Evolutionary conservation across 257 asterid genomes (phyloP).

Genomic region (Anisodus tanguticus): DNA sequence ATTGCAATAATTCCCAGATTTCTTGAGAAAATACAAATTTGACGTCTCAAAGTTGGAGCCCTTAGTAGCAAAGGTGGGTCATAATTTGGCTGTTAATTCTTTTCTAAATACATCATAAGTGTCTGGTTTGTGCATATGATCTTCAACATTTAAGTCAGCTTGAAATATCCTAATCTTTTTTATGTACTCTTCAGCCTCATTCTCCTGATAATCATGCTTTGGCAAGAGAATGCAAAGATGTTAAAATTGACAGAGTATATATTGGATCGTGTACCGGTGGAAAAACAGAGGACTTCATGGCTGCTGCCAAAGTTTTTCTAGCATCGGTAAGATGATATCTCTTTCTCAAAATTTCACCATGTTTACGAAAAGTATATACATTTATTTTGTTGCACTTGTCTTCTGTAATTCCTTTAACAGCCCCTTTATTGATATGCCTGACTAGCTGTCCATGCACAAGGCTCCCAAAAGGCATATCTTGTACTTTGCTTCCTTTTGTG

Average conservation of each 20-base stretch:
- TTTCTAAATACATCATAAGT: background rate
- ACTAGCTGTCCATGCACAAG: background rate
- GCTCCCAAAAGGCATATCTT: background rate
- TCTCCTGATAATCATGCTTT: constrained; percentile 97
- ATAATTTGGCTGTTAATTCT: background rate
- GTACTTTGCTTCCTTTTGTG: background rate
- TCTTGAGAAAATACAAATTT: constrained; percentile 75
- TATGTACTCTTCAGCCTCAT: constrained; percentile 67
- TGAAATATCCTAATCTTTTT: background rate
- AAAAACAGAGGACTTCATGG: constrained; percentile 95
- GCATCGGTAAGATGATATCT: constrained; percentile 64
- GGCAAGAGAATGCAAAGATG: constrained; percentile 95
- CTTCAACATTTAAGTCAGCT: background rate
- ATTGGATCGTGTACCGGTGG: constrained; percentile 99
- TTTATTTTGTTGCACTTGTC: background rate
- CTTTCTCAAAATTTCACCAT: background rate
- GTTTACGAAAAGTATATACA: background rate
- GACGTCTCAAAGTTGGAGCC: constrained; percentile 70
- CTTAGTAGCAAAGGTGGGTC: constrained; percentile 52
- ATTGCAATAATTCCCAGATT: constrained; percentile 48
- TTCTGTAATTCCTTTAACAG: background rate
- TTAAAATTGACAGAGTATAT: constrained; percentile 89
- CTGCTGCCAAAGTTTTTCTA: constrained; percentile 89
- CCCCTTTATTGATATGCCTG: background rate
- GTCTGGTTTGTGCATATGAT: constrained; percentile 1